A percentile compares a stretch with the other conserved stretches of the same genome.
phyloP scores from a whole-genome alignment of 2,329 filamentous ascomycete species.

The Hymenoscyphus albidus region DNA sequence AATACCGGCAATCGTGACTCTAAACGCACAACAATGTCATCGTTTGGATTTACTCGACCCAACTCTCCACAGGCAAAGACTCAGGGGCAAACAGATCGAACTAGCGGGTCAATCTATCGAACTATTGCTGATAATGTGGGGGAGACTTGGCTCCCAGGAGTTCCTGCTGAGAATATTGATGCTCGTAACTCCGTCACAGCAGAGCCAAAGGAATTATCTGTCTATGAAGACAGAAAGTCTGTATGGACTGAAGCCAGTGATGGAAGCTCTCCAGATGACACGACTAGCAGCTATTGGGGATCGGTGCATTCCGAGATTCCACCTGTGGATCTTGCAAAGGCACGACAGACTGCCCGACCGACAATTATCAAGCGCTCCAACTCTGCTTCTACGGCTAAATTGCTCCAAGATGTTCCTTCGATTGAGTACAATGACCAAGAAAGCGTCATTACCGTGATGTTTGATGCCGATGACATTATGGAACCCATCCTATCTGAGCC shows the following conservation, averaged over 20 bases:
- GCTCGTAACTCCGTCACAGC: conserved; percentile 13
- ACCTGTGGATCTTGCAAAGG: conserved; percentile 43
- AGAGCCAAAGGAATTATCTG: conserved; percentile 12
- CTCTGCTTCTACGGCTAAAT: neutral
- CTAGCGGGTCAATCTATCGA: conserved; percentile 35
- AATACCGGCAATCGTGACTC: conserved; percentile 26
- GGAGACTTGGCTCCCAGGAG: conserved; percentile 40
- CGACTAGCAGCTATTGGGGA: conserved; percentile 46
- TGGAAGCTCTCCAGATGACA: conserved; percentile 39
- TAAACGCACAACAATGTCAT: conserved; percentile 31
- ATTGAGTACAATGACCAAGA: conserved; percentile 28
- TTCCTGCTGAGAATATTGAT: conserved; percentile 19
- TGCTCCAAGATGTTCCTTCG: conserved; percentile 9
- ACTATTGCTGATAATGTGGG: conserved; percentile 37
- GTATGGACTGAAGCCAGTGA: conserved; percentile 33
- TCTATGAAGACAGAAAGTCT: conserved; percentile 35
- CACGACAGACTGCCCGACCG: conserved; percentile 40
- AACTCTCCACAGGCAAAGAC: conserved; percentile 13
- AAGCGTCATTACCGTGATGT: conserved; percentile 44
- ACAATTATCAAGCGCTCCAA: conserved; percentile 38
- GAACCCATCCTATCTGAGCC: conserved; percentile 25
- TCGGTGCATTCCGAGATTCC: conserved; percentile 48
- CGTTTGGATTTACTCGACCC: conserved; percentile 14
- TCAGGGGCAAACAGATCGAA: conserved; percentile 24
- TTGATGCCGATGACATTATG: conserved; percentile 37